Conservation (phyloP, 2,329 filamentous ascomycete genomes). For the Arthrobotrys megalospora region DNA sequence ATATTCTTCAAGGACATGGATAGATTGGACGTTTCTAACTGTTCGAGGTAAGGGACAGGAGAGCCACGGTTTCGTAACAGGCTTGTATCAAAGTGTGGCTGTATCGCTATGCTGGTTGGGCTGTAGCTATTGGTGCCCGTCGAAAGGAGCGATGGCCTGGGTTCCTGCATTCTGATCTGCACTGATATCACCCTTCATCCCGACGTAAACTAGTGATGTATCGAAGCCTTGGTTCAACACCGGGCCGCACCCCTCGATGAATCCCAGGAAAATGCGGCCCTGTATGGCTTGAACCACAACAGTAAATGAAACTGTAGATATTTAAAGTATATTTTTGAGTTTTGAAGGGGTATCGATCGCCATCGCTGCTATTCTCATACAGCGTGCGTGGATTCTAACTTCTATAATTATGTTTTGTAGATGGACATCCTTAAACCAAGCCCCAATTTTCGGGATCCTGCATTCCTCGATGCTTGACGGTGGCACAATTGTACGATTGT, state of each 20-base stretch:
- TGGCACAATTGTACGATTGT: neutral
- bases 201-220: neutral
- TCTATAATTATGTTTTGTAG: neutral
- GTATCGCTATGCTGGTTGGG: constrained; percentile 14
- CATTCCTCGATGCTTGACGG: neutral
- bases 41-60: constrained; percentile 36
- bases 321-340: neutral
- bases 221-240: neutral
- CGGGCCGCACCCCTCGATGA: constrained; percentile 25
- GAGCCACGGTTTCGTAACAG: constrained; percentile 46
- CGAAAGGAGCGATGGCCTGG: constrained; percentile 28
- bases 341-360: neutral
- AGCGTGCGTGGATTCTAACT: too few relatives aligned
- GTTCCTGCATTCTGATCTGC: constrained; percentile 50
- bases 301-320: neutral
- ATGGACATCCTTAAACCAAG: too few relatives aligned
- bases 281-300: constrained; percentile 10
- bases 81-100: constrained; percentile 37
- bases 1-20: constrained; percentile 23
- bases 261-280: constrained; percentile 32
- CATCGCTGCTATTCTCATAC: too few relatives aligned
- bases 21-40: constrained; percentile 40
- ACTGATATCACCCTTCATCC: constrained; percentile 11
- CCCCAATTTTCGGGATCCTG: neutral
- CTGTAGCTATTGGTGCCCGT: constrained; percentile 16